Evolutionary conservation across 495 filamentous ascomycete genomes (phyloP), one percentile per base, ranked within the genome.

Genomic region (Cryomyces antarcticus): DNA sequence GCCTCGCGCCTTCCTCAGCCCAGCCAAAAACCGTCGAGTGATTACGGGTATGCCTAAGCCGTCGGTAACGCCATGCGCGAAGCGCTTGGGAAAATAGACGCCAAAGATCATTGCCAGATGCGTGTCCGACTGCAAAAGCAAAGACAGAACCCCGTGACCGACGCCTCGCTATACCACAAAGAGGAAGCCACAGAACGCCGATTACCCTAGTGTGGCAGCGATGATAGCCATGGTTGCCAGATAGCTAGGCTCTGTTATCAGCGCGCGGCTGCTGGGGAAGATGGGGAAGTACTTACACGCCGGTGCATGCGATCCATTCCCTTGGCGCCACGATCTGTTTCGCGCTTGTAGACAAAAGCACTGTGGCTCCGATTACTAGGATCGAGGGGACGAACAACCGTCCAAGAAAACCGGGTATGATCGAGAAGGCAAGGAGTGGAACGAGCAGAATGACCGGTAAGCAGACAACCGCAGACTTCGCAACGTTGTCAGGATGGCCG

Each of bases 151-250:
- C 17, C 2, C 17, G 17, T 24, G 17, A 24, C 17, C 17, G 2
- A 24, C 17, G 17, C 17, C 17, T 2, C 17, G 17, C 17, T 24
- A 24, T 24, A 2, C 17, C 17, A 24, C 17, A 24, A 24, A 24
- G 17, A 24, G 17, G 2, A 1, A 24, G 17, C 17, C 17, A 24
- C 17, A 24, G 17, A 24, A 1, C 17, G 17, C 17, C 17, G 17
- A 24, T 24, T 2, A 24, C 17, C 17, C 17, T 24, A 24, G 17
- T 24, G 17, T 36, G 12, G 39, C 45, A 37, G 52, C 52, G 29
- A 55, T 43, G 31, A 55, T 12, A 12, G 42, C 47, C 52, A 55
- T 48, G 5, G 51, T 13, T 31, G 51, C 50, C 38, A 55, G 52
- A 52, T 55, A 39, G 7, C 38, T 39, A 28, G 7, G 30, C 31